These are phyloP conservation scores for Termitomyces eurrhizus DNA, from an alignment of 768 basidiomycete species.

Conservation along the genomic window DNA sequence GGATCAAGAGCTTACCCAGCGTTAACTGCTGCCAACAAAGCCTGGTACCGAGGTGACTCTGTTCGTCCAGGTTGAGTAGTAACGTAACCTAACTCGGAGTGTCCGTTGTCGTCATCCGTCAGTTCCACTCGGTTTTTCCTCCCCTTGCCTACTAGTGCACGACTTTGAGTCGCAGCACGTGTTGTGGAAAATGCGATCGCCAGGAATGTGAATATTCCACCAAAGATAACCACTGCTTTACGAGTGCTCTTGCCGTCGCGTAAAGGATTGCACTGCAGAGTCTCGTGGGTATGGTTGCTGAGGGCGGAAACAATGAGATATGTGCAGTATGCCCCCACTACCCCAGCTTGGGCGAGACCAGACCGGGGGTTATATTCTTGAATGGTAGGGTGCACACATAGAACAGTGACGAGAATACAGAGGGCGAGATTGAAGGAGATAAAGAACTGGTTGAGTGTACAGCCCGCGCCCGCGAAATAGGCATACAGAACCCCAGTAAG, in stretches of 20 bases:
- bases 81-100: conserved; percentile 73
- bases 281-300: conserved; percentile 81
- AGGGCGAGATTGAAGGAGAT: conserved; percentile 91
- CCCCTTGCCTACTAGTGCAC: conserved; percentile 77
- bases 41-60: conserved; percentile 90
- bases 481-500: conserved; percentile 87
- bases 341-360: conserved; percentile 90
- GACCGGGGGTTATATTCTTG: conserved; percentile 94
- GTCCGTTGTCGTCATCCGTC: conserved; percentile 45
- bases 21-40: conserved; percentile 91
- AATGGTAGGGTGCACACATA: conserved; percentile 80
- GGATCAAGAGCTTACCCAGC: conserved; percentile 63
- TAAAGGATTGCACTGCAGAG: conserved; percentile 81
- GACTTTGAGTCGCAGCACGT: conserved; percentile 92
- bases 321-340: conserved; percentile 98
- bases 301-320: conserved; percentile 94
- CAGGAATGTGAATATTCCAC: conserved; percentile 94
- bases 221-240: conserved; percentile 84
- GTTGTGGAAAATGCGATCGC: conserved; percentile 98
- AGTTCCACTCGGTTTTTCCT: conserved; percentile 66
- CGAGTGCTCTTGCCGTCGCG: conserved; percentile 64
- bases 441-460: conserved; percentile 94
- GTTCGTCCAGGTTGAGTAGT: conserved; percentile 80
- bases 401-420: conserved; percentile 71
- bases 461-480: conserved; percentile 86